These are phyloP conservation scores for Fusarium torreyae DNA, from an alignment of 2,329 filamentous ascomycete species.

Conservation along the genomic window DNA sequence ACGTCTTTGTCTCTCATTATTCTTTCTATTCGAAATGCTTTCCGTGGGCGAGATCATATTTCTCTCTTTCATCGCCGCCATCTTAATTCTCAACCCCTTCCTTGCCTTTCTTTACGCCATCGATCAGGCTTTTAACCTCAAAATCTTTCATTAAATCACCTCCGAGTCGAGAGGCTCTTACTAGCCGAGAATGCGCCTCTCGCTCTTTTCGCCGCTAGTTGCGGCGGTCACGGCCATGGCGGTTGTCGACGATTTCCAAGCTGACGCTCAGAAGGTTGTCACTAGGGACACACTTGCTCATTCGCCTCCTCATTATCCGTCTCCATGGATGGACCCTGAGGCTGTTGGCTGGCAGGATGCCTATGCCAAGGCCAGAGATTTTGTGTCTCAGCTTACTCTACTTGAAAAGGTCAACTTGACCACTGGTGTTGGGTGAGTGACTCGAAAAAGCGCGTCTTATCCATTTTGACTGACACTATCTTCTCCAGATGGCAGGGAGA, in stretches of 20 bases:
- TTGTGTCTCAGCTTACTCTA: constrained; percentile 87
- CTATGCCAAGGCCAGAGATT: constrained; percentile 80
- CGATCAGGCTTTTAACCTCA: not conserved
- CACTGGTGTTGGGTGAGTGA: constrained; percentile 83
- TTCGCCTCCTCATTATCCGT: constrained; percentile 81
- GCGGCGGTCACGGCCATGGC: constrained; percentile 2
- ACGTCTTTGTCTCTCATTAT: not conserved
- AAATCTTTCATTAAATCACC: not conserved
- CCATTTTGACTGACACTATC: not conserved
- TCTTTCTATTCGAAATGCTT: not conserved
- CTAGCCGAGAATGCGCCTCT: constrained; percentile 29
- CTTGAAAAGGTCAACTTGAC: constrained; percentile 95
- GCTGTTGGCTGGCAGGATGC: constrained; percentile 82
- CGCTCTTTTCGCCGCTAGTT: constrained; percentile 13
- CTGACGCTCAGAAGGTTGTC: constrained; percentile 48
- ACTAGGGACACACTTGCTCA: constrained; percentile 51
- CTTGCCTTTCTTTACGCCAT: not conserved
- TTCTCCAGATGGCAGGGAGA: constrained; percentile 65
- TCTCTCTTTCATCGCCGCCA: not conserved
- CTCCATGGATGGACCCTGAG: constrained; percentile 85
- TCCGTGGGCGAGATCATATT: not conserved
- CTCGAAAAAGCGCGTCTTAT: not conserved
- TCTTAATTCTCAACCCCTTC: no score
- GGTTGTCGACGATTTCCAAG: constrained; percentile 19
- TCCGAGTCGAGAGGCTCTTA: not conserved